These are phyloP conservation scores for Hymenoscyphus infarciens DNA, from an alignment of 2,329 filamentous ascomycete genomes.

Conservation along the genomic window DNA sequence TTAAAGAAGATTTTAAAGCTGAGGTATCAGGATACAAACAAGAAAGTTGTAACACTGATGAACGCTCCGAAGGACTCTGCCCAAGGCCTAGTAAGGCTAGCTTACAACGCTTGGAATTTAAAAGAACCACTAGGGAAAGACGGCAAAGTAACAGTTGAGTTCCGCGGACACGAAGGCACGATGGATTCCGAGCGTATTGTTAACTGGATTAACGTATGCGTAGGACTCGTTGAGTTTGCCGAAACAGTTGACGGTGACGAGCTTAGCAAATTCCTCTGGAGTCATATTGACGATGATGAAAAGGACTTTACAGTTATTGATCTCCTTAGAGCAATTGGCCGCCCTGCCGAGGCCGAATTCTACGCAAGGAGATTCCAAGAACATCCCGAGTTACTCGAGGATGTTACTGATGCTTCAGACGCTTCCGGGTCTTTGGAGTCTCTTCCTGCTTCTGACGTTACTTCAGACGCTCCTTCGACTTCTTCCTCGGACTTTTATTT, in stretches of 20 bases:
- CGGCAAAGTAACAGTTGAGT: not conserved
- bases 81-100: not conserved
- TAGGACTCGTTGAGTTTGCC: constrained; percentile 3
- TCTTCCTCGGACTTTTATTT: too few species aligned
- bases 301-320: not conserved
- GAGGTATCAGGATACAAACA: not conserved
- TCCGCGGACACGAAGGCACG: not conserved
- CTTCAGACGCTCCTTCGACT: too few species aligned
- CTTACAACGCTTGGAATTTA: not conserved
- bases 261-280: not conserved
- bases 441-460: too few species aligned
- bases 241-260: not conserved
- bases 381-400: not conserved
- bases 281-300: not conserved
- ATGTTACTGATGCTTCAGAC: too few species aligned
- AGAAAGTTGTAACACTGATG: not conserved
- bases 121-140: not conserved
- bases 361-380: not conserved
- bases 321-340: not conserved
- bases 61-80: not conserved
- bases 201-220: constrained; percentile 3
- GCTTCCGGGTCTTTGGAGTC: too few species aligned
- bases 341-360: not conserved
- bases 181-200: not conserved
- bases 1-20: not conserved